Conservation (phyloP, 1,284 basidiomycete species). For the Marasmius tenuissimus region DNA sequence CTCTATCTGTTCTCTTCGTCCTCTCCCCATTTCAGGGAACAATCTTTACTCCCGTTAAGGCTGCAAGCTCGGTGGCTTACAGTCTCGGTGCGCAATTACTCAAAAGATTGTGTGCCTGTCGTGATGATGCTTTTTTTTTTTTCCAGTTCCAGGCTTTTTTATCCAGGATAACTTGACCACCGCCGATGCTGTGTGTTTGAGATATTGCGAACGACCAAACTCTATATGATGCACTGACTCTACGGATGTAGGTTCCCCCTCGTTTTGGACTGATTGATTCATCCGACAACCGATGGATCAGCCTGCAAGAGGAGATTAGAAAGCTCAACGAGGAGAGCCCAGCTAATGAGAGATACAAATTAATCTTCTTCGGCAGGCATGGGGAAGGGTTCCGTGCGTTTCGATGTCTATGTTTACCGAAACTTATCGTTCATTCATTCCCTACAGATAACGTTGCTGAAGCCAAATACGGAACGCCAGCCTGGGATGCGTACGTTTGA, state of each 20-base stretch:
- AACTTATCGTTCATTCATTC: conserved; percentile 1
- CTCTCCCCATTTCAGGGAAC: not conserved
- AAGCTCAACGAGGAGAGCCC: conserved; percentile 45
- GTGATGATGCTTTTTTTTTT: not conserved
- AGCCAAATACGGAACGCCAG: conserved; percentile 64
- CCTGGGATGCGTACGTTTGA: conserved; percentile 56
- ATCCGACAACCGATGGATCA: conserved; percentile 52
- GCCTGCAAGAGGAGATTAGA: conserved; percentile 41
- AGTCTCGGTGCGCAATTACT: not conserved
- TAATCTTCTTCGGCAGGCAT: conserved; percentile 69
- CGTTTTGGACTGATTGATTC: conserved; percentile 63
- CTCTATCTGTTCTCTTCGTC: not conserved
- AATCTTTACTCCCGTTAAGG: not conserved
- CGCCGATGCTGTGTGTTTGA: conserved; percentile 10
- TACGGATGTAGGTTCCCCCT: conserved; percentile 45
- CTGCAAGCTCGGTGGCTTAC: not conserved
- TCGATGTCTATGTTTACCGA: not conserved
- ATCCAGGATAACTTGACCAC: conserved; percentile 29
- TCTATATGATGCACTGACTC: not conserved
- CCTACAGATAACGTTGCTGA: conserved; percentile 71
- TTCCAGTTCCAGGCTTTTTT: conserved; percentile 36
- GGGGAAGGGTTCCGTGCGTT: conserved; percentile 70
- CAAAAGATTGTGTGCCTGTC: not conserved
- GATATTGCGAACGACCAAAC: too few species aligned
- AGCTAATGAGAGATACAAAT: conserved; percentile 49